These are phyloP conservation scores for Mucor sp. DNA, from an alignment of 371 early-diverging fungal genomes.

Conservation along the genomic window DNA sequence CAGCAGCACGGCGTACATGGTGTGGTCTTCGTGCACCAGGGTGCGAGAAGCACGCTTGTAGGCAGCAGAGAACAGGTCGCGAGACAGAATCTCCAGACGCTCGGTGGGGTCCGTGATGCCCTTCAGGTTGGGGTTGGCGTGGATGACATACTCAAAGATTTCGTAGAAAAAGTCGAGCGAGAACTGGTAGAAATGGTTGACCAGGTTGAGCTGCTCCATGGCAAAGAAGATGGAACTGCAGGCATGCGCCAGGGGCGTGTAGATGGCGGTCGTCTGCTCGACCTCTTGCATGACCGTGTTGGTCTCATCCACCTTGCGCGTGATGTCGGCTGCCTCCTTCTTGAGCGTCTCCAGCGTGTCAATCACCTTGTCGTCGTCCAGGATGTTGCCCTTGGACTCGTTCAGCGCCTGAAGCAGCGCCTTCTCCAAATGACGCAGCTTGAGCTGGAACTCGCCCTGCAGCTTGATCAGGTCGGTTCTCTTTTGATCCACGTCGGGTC, in stretches of 20 bases:
- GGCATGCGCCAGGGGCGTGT: constrained; percentile 90
- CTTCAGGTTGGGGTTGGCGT: constrained; percentile 75
- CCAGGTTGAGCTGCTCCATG: constrained; percentile 88
- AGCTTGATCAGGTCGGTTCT: constrained; percentile 91
- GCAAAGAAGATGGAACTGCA: constrained; percentile 95
- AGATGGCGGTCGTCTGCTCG: constrained; percentile 86
- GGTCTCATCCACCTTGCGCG: constrained; percentile 91
- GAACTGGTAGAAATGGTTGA: constrained; percentile 97
- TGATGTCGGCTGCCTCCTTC: constrained; percentile 93
- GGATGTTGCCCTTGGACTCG: constrained; percentile 93
- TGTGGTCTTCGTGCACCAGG: constrained; percentile 89
- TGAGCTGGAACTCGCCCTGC: constrained; percentile 95
- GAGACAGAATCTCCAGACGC: constrained; percentile 76
- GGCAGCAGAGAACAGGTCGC: constrained; percentile 84
- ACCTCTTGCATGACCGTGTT: constrained; percentile 95
- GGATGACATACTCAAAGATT: constrained; percentile 89
- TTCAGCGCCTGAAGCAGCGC: constrained; percentile 91
- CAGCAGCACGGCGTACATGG: constrained; percentile 86
- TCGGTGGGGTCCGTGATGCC: constrained; percentile 71
- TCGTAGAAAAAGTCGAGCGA: constrained; percentile 96
- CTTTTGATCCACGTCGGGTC: constrained; percentile 95
- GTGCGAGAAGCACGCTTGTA: constrained; percentile 84
- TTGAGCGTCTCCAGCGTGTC: constrained; percentile 94
- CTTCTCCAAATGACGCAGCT: constrained; percentile 92
- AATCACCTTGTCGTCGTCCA: constrained; percentile 97